Conservation (phyloP, 345 rosid genomes). For the Anacardium occidentale region DNA sequence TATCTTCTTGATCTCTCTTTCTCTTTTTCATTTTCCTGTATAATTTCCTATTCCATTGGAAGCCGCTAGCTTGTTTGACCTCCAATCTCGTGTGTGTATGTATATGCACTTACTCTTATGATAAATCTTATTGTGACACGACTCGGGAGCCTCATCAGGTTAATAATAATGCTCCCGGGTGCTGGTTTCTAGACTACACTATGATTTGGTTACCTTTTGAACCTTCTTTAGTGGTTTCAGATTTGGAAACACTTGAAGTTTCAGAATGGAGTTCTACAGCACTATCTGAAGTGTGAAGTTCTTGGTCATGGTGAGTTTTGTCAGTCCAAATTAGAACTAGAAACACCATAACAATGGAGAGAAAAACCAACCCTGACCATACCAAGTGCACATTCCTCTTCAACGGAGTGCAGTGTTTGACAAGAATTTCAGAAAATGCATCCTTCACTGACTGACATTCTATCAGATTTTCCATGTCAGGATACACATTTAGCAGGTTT, state of each 20-base stretch:
- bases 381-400: conserved; percentile 41
- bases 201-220: conserved; percentile 6
- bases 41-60: conserved; percentile 15
- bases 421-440: conserved; percentile 52
- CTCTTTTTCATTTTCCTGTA: background rate
- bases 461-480: conserved; percentile 51
- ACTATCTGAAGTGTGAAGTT: conserved; percentile 24
- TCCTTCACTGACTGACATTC: conserved; percentile 54
- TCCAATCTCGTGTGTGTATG: background rate
- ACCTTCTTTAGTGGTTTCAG: conserved; percentile 8
- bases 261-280: conserved; percentile 38
- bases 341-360: conserved; percentile 45
- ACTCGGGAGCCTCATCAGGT: no score
- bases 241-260: conserved; percentile 12
- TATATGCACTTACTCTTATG: no score
- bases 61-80: conserved; percentile 20
- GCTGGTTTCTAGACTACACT: conserved; percentile 21
- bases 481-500: conserved; percentile 49
- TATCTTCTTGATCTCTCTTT: background rate
- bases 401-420: conserved; percentile 51
- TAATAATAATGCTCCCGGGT: background rate
- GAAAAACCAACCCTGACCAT: conserved; percentile 50
- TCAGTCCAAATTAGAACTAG: conserved; percentile 43
- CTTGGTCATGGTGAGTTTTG: conserved; percentile 28
- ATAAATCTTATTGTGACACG: no score